phyloP scores from a whole-genome alignment of 2,329 filamentous ascomycete genomes.

The Purpureocillium takamizusanense region DNA sequence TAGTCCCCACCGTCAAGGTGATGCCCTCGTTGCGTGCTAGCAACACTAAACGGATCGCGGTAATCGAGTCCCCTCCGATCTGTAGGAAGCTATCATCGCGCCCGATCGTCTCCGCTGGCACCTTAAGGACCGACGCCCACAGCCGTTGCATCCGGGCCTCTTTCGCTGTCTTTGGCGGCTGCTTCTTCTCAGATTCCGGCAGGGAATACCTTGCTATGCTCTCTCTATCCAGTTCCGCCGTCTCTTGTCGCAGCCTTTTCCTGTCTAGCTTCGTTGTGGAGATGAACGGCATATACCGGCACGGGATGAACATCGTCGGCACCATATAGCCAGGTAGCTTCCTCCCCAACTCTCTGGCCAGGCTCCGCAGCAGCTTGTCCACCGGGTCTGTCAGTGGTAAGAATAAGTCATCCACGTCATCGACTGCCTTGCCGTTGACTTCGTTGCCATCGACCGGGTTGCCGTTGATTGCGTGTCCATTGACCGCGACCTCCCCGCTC shows the following conservation, averaged over 20 bases:
- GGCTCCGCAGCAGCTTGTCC: too few relatives aligned
- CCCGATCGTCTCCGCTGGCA: constrained; percentile 10
- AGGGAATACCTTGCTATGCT: too few relatives aligned
- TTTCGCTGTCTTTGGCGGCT: background rate
- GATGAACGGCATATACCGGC: constrained; percentile 6
- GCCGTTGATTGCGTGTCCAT: too few relatives aligned
- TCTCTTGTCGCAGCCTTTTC: constrained; percentile 1
- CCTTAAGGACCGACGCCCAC: constrained; percentile 24
- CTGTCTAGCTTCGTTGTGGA: constrained; percentile 10
- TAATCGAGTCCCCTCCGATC: constrained; percentile 19
- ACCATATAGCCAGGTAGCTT: constrained; percentile 3
- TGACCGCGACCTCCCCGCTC: too few relatives aligned
- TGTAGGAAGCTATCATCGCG: constrained; percentile 15
- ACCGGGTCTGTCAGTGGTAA: too few relatives aligned
- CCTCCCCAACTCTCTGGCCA: background rate
- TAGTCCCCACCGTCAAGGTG: constrained; percentile 10
- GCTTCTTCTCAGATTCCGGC: too few relatives aligned
- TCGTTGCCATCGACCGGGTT: too few relatives aligned
- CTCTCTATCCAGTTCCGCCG: too few relatives aligned
- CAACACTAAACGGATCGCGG: constrained; percentile 4
- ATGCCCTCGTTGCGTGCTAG: background rate
- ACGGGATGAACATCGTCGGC: constrained; percentile 7
- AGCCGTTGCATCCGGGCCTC: background rate
- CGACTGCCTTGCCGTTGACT: too few relatives aligned
- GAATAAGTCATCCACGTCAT: too few relatives aligned